Percentiles rank a stretch among this genome's conserved stretches.
These are phyloP conservation scores for Leishmania arabica DNA, from an alignment of 208 protist genomes.

Conservation along the genomic window DNA sequence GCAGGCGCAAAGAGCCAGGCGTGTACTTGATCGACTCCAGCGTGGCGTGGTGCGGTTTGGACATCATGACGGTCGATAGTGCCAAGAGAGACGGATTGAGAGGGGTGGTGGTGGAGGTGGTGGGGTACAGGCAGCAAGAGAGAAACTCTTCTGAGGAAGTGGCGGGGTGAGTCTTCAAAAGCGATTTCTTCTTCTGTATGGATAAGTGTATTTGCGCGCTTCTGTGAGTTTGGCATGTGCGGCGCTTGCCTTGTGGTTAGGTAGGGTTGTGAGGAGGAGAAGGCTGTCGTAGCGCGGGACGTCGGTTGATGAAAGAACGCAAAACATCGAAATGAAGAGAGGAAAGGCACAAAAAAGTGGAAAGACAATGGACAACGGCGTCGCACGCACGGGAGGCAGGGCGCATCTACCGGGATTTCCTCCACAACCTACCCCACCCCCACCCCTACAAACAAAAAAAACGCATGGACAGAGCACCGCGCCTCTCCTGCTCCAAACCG, in stretches of 20 bases:
- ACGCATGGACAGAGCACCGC: not conserved
- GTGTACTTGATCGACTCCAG: conserved; percentile 88
- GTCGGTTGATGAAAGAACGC: not conserved
- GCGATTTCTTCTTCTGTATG: not conserved
- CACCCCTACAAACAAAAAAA: not conserved
- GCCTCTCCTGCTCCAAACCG: not conserved
- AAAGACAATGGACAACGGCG: not conserved
- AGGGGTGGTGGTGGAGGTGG: not conserved
- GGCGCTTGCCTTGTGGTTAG: not conserved
- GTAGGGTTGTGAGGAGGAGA: not conserved
- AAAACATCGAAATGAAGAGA: not conserved
- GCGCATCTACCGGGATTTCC: not conserved
- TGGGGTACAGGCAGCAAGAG: not conserved
- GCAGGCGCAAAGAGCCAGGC: conserved; percentile 54
- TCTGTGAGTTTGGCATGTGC: not conserved
- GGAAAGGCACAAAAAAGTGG: not conserved
- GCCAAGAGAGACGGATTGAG: not conserved
- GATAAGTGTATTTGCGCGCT: not conserved
- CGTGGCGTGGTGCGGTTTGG: conserved; percentile 48
- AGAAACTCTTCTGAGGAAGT: not conserved
- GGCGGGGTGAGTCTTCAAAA: no score
- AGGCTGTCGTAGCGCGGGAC: not conserved
- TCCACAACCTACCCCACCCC: no score
- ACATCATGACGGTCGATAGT: conserved; percentile 22
- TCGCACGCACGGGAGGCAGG: not conserved